Conservation (phyloP, 768 basidiomycete genomes). For the Cystobasidium onofrii region DNA sequence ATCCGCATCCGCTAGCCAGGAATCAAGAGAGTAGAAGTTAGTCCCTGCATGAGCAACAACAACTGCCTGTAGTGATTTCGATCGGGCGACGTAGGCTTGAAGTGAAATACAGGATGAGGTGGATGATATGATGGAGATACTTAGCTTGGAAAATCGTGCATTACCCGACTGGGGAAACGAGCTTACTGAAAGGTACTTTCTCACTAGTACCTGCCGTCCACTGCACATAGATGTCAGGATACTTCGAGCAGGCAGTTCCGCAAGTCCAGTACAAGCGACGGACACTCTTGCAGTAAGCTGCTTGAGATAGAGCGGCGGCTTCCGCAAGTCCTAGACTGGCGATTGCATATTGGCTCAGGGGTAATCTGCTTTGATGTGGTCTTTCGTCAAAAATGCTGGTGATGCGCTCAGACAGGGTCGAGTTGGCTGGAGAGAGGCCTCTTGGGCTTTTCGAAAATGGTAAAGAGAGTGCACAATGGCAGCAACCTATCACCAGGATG, state of each 20-base stretch:
- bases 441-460: not conserved
- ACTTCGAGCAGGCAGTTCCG: not conserved
- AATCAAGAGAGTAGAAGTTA: constrained; percentile 6
- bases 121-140: not conserved
- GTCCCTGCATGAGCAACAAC: constrained; percentile 6
- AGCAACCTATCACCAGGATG: not conserved
- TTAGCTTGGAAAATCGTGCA: not conserved
- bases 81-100: not conserved
- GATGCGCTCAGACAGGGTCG: not conserved
- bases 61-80: not conserved
- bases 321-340: not conserved
- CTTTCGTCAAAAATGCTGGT: not conserved
- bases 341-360: not conserved
- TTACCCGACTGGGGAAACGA: not conserved
- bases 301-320: not conserved
- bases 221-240: not conserved
- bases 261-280: not conserved
- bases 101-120: not conserved
- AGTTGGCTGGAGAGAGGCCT: not conserved
- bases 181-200: not conserved
- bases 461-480: not conserved
- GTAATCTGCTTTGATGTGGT: not conserved
- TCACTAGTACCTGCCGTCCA: not conserved
- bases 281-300: not conserved
- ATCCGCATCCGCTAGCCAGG: not conserved